These are phyloP conservation scores for Cladosporium sp. DNA, from an alignment of 2,329 filamentous ascomycete genomes.

Conservation along the genomic window DNA sequence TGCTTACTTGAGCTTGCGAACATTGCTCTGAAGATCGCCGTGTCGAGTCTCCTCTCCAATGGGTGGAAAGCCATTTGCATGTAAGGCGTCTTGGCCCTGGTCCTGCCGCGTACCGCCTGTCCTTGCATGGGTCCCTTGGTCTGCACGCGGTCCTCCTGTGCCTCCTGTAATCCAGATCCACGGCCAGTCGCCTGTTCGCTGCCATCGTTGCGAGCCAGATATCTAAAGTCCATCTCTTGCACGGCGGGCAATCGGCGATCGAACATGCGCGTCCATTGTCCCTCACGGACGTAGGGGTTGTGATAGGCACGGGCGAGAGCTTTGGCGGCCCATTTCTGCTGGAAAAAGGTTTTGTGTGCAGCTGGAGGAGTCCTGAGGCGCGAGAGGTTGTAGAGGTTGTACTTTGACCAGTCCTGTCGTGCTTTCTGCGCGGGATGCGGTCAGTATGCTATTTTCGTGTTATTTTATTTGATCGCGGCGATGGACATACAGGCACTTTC, in stretches of 20 bases:
- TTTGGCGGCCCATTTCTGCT: constrained; percentile 97
- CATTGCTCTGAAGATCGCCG: constrained; percentile 89
- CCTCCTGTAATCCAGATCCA: constrained; percentile 67
- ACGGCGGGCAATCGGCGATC: constrained; percentile 77
- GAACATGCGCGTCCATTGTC: constrained; percentile 94
- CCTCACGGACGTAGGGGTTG: constrained; percentile 90
- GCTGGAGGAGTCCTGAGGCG: constrained; percentile 53
- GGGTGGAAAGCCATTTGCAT: constrained; percentile 97
- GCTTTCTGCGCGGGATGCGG: constrained; percentile 66
- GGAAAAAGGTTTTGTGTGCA: constrained; percentile 74
- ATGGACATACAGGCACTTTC: constrained; percentile 43
- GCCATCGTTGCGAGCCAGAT: constrained; percentile 80
- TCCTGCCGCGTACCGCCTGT: constrained; percentile 23
- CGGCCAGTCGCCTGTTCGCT: constrained; percentile 80
- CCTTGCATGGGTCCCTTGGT: constrained; percentile 24
- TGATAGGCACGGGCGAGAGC: constrained; percentile 82
- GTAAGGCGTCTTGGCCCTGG: constrained; percentile 69
- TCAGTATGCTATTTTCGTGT: constrained; percentile 18
- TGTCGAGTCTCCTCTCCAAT: constrained; percentile 85
- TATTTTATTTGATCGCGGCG: not conserved
- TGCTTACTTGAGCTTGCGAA: constrained; percentile 93
- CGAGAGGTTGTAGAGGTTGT: constrained; percentile 88
- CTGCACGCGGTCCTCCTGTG: constrained; percentile 24
- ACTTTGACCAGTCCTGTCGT: constrained; percentile 96
- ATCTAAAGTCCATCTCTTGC: constrained; percentile 78